Percentiles rank a stretch among this genome's conserved stretches.
phyloP scores from a whole-genome alignment of 345 rosid genomes.

The Melaleuca alternifolia region DNA sequence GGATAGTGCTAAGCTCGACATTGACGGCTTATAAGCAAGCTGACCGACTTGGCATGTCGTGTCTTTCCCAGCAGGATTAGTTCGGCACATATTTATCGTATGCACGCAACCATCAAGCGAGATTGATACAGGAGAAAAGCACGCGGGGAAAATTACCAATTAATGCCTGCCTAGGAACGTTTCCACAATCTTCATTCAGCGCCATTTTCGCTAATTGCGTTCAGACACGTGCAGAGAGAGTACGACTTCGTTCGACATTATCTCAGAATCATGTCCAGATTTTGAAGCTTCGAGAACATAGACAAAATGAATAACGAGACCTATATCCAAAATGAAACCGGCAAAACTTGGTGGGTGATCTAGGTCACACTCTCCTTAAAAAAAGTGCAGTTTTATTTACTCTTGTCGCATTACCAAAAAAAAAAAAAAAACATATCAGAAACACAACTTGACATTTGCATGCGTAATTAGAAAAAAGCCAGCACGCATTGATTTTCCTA shows the following conservation, averaged over 20 bases:
- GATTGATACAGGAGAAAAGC: too few species aligned
- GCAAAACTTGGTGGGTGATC: not conserved
- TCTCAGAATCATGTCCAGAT: not conserved
- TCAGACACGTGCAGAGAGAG: not conserved
- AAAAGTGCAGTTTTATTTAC: not conserved
- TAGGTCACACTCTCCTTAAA: not conserved
- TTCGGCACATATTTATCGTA: too few species aligned
- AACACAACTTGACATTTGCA: not conserved
- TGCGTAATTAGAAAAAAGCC: not conserved
- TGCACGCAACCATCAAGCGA: too few species aligned
- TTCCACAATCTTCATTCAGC: not conserved
- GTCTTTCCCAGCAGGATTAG: too few species aligned
- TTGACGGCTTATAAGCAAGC: too few species aligned
- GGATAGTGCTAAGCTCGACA: too few species aligned
- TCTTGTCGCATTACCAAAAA: not conserved
- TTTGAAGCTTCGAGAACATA: not conserved
- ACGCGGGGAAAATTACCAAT: too few species aligned
- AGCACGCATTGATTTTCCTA: not conserved
- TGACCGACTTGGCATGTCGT: too few species aligned
- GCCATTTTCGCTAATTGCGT: not conserved
- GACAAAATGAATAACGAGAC: not conserved
- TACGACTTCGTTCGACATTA: not conserved
- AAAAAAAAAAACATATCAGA: not conserved
- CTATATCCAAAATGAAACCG: not conserved
- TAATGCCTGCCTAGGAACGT: not conserved